A percentile compares a stretch with the other conserved stretches of the same genome.
Conservation (phyloP, 78 protist species). For the Emiliania huxleyi region DNA sequence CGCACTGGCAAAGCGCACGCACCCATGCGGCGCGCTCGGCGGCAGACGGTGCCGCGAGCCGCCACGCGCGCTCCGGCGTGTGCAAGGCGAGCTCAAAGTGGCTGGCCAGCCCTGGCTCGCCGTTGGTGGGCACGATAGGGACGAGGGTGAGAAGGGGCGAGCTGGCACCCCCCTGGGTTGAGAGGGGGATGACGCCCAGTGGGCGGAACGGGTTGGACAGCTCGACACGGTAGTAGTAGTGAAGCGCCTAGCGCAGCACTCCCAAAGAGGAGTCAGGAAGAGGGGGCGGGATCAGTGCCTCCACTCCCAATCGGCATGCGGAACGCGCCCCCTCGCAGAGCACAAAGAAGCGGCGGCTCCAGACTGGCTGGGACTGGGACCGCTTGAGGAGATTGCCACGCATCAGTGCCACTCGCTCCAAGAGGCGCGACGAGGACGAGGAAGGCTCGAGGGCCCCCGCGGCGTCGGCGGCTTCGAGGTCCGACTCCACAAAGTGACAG, state of each 20-base stretch:
- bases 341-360: background rate
- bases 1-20: background rate
- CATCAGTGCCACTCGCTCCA: background rate
- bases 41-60: background rate
- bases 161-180: background rate
- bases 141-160: background rate
- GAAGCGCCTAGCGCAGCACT: too few species aligned
- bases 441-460: background rate
- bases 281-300: too few species aligned
- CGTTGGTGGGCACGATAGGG: too few species aligned
- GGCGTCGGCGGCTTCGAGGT: background rate
- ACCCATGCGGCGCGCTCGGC: background rate
- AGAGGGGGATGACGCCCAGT: background rate
- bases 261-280: too few species aligned
- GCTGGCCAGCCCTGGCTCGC: background rate
- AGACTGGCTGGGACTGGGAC: background rate
- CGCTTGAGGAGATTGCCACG: background rate
- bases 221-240: background rate
- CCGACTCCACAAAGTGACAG: background rate
- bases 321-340: background rate
- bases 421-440: background rate
- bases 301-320: too few species aligned
- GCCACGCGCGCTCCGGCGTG: background rate
- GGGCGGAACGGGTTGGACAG: slow-evolving; percentile 7
- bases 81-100: background rate